Base-by-base conservation (phyloP, 352 stramenopile genomes). In the Aphanomyces euteiches region DNA sequence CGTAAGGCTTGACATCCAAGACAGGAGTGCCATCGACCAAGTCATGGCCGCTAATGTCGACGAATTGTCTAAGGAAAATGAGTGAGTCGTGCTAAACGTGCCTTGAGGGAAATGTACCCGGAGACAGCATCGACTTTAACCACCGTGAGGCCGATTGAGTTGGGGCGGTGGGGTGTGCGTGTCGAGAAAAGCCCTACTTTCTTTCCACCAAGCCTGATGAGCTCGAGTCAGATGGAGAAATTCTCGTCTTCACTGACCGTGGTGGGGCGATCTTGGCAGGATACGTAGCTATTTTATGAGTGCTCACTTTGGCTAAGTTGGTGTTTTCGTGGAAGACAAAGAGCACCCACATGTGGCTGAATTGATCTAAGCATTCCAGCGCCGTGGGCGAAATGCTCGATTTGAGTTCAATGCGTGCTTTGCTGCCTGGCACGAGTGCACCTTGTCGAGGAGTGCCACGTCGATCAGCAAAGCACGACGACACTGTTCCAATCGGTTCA, bases 1-100 rank as follows among this genome's bases (percentile, higher is more conserved):
- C 96, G 75, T 98, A 99, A 7, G 97, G 97, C 79, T 99, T 99
- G 65, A 99, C 90, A 75, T 99, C 97, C 21, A 99, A 78, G 39
- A 99, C 89, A 0, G 97, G 97, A 28, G 97, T 99, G 61, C 96
- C 96, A 76, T 99, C 88, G 50, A 98, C 86, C 5, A 98, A 81
- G 74, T 98, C 95, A 60, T 98, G 85, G 40, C 93, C 94, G 64
- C 90, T 92, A 72, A 98, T 93, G 47, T 96, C 84, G 54, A 98
- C 90, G 53, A 75, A 85, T 15, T 82, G 81, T 38, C 73, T 74
- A 21, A 70, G 69, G 47, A 74, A 72, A n/a, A 60, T 47, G 8
- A 8, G 34, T 50, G 15, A 67, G 36, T 12, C 15, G 54, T 50
- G 15, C 45, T 63, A n/a, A 10, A 12, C 21, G 57, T 40, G 37